A percentile compares a stretch with the other conserved stretches of the same genome.
These are phyloP conservation scores for Niebla homalea DNA, from an alignment of 495 filamentous ascomycete genomes.

Conservation along the genomic window DNA sequence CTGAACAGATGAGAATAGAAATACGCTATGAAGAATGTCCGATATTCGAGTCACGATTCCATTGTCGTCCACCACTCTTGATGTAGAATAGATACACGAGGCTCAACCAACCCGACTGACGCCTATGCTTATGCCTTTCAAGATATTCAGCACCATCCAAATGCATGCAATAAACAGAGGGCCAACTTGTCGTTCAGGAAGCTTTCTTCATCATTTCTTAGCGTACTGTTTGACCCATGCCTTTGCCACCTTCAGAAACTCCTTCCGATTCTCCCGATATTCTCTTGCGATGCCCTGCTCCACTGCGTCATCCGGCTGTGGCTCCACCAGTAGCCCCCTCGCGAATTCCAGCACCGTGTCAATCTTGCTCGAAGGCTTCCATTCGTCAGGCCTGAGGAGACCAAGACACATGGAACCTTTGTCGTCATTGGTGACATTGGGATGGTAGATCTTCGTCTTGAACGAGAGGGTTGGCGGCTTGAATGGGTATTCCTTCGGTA, in stretches of 20 bases:
- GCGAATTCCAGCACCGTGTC: slow-evolving; percentile 67
- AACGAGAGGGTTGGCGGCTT: slow-evolving; percentile 79
- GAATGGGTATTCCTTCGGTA: slow-evolving; percentile 89
- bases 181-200: not conserved
- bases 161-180: too few relatives aligned
- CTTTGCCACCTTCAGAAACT: slow-evolving; percentile 73
- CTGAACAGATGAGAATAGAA: too few relatives aligned
- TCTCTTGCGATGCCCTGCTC: slow-evolving; percentile 79
- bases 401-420: slow-evolving; percentile 86
- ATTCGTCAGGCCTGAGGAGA: slow-evolving; percentile 75
- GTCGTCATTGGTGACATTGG: slow-evolving; percentile 91
- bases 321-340: slow-evolving; percentile 64
- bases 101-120: too few relatives aligned
- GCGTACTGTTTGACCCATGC: slow-evolving; percentile 77
- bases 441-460: slow-evolving; percentile 94
- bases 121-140: too few relatives aligned
- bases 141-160: too few relatives aligned
- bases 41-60: too few relatives aligned
- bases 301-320: slow-evolving; percentile 88
- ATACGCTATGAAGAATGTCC: too few relatives aligned
- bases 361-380: slow-evolving; percentile 84
- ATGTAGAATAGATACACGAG: too few relatives aligned
- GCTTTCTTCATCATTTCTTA: slow-evolving; percentile 14
- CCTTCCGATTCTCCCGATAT: slow-evolving; percentile 55
- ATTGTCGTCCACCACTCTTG: too few relatives aligned